Evolutionary conservation across 2,329 filamentous ascomycete genomes (phyloP).

Genomic region (Penicillium expansum): DNA sequence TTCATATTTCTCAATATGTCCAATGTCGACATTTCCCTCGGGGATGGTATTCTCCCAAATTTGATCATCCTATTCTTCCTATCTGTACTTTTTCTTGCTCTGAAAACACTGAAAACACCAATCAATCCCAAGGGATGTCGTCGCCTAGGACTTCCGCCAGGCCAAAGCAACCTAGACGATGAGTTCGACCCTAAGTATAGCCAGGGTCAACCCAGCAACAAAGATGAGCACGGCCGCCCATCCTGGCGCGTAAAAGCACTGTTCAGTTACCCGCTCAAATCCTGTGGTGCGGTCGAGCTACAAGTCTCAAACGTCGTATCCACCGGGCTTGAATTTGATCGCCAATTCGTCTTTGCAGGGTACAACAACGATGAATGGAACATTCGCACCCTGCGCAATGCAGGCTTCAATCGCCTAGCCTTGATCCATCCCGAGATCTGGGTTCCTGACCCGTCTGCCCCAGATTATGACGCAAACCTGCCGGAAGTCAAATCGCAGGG

Average conservation of each 20-base stretch:
- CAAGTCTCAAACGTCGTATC: slow-evolving; percentile 61
- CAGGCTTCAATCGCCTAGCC: slow-evolving; percentile 60
- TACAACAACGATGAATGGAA: slow-evolving; percentile 43
- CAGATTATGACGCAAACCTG: slow-evolving; percentile 42
- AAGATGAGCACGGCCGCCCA: slow-evolving; percentile 35
- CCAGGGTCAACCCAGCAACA: slow-evolving; percentile 31
- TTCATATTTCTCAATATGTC: neutral
- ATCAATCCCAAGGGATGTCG: slow-evolving; percentile 48
- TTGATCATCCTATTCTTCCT: slow-evolving; percentile 8
- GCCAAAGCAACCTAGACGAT: slow-evolving; percentile 54
- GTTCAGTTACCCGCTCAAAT: slow-evolving; percentile 80
- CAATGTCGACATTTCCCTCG: neutral
- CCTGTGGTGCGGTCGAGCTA: slow-evolving; percentile 74
- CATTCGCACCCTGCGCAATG: slow-evolving; percentile 44
- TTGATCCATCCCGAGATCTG: slow-evolving; percentile 64
- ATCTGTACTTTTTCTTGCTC: slow-evolving; percentile 1
- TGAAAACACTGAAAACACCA: slow-evolving; percentile 4
- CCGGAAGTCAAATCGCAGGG: slow-evolving; percentile 53
- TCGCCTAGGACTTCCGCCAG: slow-evolving; percentile 49
- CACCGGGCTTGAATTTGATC: slow-evolving; percentile 73
- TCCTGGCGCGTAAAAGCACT: slow-evolving; percentile 63
- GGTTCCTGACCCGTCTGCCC: slow-evolving; percentile 51
- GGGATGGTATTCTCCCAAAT: neutral
- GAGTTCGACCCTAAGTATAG: slow-evolving; percentile 55
- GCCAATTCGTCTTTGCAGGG: slow-evolving; percentile 80